A percentile compares a stretch with the other conserved stretches of the same genome.
Evolutionary conservation across 2,329 filamentous ascomycete genomes (phyloP).

Genomic region (Taxawa tesnikishii): DNA sequence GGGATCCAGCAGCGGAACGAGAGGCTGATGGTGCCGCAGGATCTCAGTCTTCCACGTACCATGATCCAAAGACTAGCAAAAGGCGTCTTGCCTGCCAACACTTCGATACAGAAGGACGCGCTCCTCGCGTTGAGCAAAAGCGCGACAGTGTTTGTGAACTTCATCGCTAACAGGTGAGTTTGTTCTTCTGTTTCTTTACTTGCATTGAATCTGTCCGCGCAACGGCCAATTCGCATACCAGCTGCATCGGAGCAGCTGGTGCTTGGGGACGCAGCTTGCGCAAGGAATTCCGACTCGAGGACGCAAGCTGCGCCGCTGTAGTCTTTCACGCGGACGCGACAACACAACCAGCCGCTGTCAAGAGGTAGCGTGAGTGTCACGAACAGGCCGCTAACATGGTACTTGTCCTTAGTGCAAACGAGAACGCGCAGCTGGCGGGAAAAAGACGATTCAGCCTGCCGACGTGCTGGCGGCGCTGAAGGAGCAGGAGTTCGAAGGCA

Average conservation of each 20-base stretch:
- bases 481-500: conserved; percentile 63
- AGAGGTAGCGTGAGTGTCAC: too few species aligned
- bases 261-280: too few species aligned
- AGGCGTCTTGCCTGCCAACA: conserved; percentile 66
- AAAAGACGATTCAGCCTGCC: conserved; percentile 65
- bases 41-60: conserved; percentile 66
- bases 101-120: conserved; percentile 73
- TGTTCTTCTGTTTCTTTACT: neutral
- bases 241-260: too few species aligned
- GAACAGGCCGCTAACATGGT: too few species aligned
- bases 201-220: too few species aligned
- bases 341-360: too few species aligned
- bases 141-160: conserved; percentile 73
- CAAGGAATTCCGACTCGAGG: too few species aligned
- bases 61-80: conserved; percentile 72
- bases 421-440: conserved; percentile 53
- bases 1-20: conserved; percentile 2
- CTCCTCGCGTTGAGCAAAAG: conserved; percentile 69
- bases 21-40: conserved; percentile 31
- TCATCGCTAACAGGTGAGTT: conserved; percentile 61
- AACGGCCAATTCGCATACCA: too few species aligned
- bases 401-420: conserved; percentile 53
- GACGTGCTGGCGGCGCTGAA: conserved; percentile 68
- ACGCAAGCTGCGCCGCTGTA: too few species aligned
- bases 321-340: too few species aligned